phyloP scores from a whole-genome alignment of 139 green algal species.

The Penium margaritaceum region DNA sequence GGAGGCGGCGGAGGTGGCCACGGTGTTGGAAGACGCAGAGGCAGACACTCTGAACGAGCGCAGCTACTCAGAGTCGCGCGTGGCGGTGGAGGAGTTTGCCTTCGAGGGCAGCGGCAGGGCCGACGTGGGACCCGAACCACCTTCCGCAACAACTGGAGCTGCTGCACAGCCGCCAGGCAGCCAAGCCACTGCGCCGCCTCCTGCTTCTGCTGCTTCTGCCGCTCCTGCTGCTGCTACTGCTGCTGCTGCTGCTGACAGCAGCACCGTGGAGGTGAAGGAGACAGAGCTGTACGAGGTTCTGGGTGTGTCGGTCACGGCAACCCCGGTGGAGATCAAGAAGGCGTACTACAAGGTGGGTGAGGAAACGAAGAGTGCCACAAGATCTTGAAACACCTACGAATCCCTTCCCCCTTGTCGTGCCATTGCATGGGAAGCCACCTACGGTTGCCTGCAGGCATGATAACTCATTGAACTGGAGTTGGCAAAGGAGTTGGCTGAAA shows the following conservation, averaged over 20 bases:
- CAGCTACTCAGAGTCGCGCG: neutral
- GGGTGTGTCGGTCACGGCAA: slow-evolving; percentile 62
- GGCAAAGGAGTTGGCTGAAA: too few species aligned
- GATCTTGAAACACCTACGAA: too few species aligned
- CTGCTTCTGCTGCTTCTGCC: neutral
- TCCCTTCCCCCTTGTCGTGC: too few species aligned
- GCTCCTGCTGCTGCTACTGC: neutral
- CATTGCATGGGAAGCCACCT: too few species aligned
- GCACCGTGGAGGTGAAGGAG: slow-evolving; percentile 16
- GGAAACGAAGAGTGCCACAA: neutral
- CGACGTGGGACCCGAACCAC: too few species aligned
- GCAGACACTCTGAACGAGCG: neutral
- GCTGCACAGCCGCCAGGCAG: too few species aligned
- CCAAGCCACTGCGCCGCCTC: neutral
- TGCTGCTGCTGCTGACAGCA: neutral
- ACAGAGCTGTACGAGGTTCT: slow-evolving; percentile 76
- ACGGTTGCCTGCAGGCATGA: too few species aligned
- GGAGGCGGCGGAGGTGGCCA: neutral
- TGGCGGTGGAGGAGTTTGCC: slow-evolving; percentile 5
- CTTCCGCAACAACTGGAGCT: too few species aligned
- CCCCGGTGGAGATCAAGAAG: slow-evolving; percentile 50
- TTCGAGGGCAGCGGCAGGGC: too few species aligned
- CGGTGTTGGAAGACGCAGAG: neutral
- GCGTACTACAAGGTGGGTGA: slow-evolving; percentile 50
- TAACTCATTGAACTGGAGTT: too few species aligned